Conservation (phyloP, 139 green algal species). For the Chlorella sp. region DNA sequence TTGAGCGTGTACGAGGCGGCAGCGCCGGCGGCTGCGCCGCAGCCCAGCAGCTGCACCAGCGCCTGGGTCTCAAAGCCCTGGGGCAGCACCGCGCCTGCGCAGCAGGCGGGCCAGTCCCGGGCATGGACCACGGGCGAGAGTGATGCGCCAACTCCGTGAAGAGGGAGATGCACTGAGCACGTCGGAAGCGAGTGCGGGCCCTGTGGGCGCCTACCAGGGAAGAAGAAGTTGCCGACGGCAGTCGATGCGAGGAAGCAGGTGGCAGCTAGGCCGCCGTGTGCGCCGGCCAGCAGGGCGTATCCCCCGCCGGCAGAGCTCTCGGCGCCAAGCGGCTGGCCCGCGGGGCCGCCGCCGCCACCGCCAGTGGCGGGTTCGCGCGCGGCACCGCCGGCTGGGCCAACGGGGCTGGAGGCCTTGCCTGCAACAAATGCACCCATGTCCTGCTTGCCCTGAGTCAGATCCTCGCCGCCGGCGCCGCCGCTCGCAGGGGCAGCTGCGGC, state of each 20-base stretch:
- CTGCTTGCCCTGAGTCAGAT: background rate
- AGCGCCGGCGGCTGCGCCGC: slow-evolving; percentile 10
- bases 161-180: background rate
- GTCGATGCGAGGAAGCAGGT: slow-evolving; percentile 8
- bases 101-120: no score
- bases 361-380: background rate
- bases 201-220: background rate
- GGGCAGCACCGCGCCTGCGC: slow-evolving; percentile 20
- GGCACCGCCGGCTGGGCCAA: background rate
- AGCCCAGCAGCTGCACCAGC: slow-evolving; percentile 32
- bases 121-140: background rate
- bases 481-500: background rate
- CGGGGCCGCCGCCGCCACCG: background rate
- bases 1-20: slow-evolving; percentile 19
- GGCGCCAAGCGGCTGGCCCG: background rate
- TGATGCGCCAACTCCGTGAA: background rate
- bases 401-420: background rate
- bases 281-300: slow-evolving; percentile 22
- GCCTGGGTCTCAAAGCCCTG: slow-evolving; percentile 32
- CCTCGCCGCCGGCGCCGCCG: background rate
- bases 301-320: background rate
- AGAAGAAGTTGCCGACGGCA: slow-evolving; percentile 25
- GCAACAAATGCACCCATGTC: background rate
- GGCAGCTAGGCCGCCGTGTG: slow-evolving; percentile 12
- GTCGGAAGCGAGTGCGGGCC: background rate